Base-by-base conservation (phyloP, 1,284 basidiomycete genomes). In the Moesziomyces antarcticus region DNA sequence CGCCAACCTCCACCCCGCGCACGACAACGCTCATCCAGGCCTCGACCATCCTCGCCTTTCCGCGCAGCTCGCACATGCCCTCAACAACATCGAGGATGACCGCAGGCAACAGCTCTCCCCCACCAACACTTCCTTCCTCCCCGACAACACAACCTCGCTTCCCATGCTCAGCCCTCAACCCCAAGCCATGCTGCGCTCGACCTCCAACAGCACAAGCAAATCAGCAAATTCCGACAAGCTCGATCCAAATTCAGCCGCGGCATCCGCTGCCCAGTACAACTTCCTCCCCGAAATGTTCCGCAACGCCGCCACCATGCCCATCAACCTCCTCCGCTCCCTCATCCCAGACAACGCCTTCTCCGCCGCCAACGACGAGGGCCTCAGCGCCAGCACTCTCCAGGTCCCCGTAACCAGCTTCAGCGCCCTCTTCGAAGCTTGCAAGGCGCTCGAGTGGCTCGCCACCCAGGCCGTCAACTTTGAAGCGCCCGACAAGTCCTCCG, bases 391-490 rank as follows among this genome's bases (percentile, higher is more conserved):
- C 51, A 70, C 71, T 21, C 41, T 79, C 41, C 73, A 75, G 43
- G 61, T 79, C 5, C 78, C 78, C 16, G 65, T 78, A 45, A 65
- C 73, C n/a, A 74, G 69, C 59, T 58, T 79, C 42, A 68, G 64
- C 43, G 78, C 78, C 5, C 59, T 79, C 14, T 45, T 76, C n/a
- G 78, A 78, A 30, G 71, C 73, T 0, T 77, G 60, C 49, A 63
- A 75, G 24, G 56, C 59, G n/a, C 50, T 78, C 40, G 67, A 78
- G n/a, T 79, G 78, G 78, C 40, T 77, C 41, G 65, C 61, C 14
- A 58, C 52, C 7, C 50, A 56, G 46, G 56, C 65, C 9, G 21
- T 41, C 21, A 55, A 46, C 30, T 10, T 62, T 7, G 61, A 64
- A 1, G 20, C 33, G 4, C 14, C n/a, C 2, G 59, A 63, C 27